These are phyloP conservation scores for Curvularia sp. DNA, from an alignment of 2,329 filamentous ascomycete genomes.

Conservation along the genomic window DNA sequence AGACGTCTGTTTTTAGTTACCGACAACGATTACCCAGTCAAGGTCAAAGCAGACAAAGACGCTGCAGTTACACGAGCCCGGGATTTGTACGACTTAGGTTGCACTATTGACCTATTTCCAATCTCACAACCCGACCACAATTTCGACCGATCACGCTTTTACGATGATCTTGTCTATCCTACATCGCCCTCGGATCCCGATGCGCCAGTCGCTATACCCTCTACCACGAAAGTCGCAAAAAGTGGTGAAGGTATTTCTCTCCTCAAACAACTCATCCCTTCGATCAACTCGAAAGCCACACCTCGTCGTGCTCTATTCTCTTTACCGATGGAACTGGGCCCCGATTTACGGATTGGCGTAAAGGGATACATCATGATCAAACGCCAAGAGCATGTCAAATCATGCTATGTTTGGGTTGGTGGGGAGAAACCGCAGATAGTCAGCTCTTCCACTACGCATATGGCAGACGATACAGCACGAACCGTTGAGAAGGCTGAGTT, in stretches of 20 bases:
- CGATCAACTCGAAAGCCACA: constrained; percentile 88
- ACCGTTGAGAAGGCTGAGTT: constrained; percentile 82
- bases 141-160: constrained; percentile 88
- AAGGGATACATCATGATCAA: constrained; percentile 93
- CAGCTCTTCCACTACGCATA: constrained; percentile 72
- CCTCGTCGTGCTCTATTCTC: constrained; percentile 87
- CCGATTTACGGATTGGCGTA: constrained; percentile 83
- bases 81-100: constrained; percentile 91
- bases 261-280: constrained; percentile 80
- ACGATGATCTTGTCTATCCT: constrained; percentile 94
- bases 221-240: constrained; percentile 67
- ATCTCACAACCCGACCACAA: constrained; percentile 74
- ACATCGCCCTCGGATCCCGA: constrained; percentile 71
- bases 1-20: constrained; percentile 94
- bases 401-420: constrained; percentile 85
- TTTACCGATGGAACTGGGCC: constrained; percentile 85
- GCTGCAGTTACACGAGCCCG: constrained; percentile 87
- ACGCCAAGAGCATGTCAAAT: constrained; percentile 79
- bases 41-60: constrained; percentile 74
- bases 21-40: constrained; percentile 82
- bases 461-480: constrained; percentile 78
- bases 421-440: constrained; percentile 87
- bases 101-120: constrained; percentile 91
- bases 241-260: constrained; percentile 79
- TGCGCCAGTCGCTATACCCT: constrained; percentile 62